Conservation (phyloP, 1,139 yeast genomes). For the Barnettozyma hawaiiensis region DNA sequence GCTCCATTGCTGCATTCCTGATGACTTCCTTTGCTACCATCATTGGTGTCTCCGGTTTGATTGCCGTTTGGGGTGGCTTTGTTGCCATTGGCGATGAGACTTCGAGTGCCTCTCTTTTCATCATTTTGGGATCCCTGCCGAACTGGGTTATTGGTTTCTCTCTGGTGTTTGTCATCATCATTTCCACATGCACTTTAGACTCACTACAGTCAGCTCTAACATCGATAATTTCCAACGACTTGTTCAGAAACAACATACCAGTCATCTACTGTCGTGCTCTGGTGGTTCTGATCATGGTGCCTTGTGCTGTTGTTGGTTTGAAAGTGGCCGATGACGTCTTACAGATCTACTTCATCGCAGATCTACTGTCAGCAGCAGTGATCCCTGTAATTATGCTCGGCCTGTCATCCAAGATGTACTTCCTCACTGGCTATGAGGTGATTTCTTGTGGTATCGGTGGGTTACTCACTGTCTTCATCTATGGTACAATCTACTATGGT, state of each 20-base stretch:
- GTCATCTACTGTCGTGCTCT: constrained; percentile 62
- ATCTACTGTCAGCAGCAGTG: constrained; percentile 78
- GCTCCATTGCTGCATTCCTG: constrained; percentile 66
- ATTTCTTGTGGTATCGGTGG: constrained; percentile 84
- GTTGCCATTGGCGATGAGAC: constrained; percentile 52
- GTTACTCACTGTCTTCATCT: constrained; percentile 69
- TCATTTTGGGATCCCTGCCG: constrained; percentile 70
- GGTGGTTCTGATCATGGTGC: constrained; percentile 73
- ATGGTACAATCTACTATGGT: constrained; percentile 74
- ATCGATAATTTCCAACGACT: constrained; percentile 82
- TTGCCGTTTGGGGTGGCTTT: constrained; percentile 89
- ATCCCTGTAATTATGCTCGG: constrained; percentile 86
- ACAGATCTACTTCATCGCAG: constrained; percentile 86
- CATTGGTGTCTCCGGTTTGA: constrained; percentile 76
- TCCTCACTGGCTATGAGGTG: constrained; percentile 74
- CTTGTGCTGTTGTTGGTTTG: constrained; percentile 78
- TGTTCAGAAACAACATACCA: constrained; percentile 75
- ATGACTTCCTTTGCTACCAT: constrained; percentile 59
- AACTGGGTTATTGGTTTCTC: constrained; percentile 84
- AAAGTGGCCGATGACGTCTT: constrained; percentile 76
- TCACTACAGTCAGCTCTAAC: constrained; percentile 86
- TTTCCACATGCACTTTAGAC: constrained; percentile 88
- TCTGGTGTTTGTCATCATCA: constrained; percentile 61
- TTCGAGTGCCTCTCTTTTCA: constrained; percentile 59
- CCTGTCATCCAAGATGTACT: constrained; percentile 53